Conservation (phyloP, 2,329 filamentous ascomycete species). For the Coniochaeta sp. region DNA sequence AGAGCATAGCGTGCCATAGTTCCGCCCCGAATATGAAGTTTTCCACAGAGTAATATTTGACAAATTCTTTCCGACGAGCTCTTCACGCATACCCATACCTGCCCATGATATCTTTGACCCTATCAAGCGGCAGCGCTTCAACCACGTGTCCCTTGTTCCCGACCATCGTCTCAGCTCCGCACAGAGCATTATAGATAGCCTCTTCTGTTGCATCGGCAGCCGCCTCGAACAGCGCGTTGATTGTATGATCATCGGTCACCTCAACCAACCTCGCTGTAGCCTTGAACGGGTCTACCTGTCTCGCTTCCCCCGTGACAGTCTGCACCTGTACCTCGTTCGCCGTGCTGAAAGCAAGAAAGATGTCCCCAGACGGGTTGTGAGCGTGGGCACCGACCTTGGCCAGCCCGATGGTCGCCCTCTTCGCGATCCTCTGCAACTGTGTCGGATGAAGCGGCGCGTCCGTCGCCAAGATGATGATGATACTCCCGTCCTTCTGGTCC, state of each 20-base stretch:
- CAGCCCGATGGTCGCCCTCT: constrained; percentile 47
- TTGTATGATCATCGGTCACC: constrained; percentile 49
- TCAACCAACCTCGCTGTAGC: constrained; percentile 29
- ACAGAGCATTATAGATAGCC: constrained; percentile 57
- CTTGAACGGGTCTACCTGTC: constrained; percentile 29
- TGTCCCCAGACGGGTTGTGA: constrained; percentile 55
- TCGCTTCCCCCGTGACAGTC: constrained; percentile 22
- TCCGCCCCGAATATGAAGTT: neutral
- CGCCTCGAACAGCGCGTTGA: constrained; percentile 55
- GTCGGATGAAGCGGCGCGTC: constrained; percentile 24
- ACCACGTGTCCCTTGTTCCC: constrained; percentile 42
- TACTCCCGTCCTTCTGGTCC: constrained; percentile 52
- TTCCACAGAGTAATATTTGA: neutral
- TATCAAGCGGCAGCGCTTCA: constrained; percentile 40
- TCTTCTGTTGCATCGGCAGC: constrained; percentile 57
- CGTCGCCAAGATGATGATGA: constrained; percentile 53
- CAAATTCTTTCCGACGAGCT: neutral
- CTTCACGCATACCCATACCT: constrained; percentile 19
- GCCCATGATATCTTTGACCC: constrained; percentile 36
- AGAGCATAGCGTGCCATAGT: neutral
- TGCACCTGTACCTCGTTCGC: constrained; percentile 42
- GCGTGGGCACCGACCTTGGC: constrained; percentile 54
- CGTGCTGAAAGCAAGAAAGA: constrained; percentile 61
- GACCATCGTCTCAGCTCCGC: constrained; percentile 51
- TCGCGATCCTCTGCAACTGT: constrained; percentile 24